Base-by-base conservation (phyloP, 495 filamentous ascomycete species). In the Coniosporium apollinis region DNA sequence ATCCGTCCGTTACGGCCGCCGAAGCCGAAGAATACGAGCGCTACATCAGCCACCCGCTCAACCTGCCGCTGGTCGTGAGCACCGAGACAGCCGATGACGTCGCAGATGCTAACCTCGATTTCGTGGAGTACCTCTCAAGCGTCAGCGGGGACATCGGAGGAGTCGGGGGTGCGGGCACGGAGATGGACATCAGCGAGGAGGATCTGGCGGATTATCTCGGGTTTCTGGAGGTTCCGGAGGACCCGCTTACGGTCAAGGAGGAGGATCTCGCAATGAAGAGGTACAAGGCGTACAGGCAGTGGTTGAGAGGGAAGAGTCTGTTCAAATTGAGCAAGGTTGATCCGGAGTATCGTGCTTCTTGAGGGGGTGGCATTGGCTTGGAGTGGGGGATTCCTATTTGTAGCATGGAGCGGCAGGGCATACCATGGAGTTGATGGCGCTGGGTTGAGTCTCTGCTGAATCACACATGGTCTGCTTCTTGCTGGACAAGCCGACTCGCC, bases 271-370 rank as follows among this genome's bases (percentile, higher is more conserved):
- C 63, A 22, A 94, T 89, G 66, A 94, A 93, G 66, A 61, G 91
- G 43, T 97, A 97, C 54, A 94, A 85, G 57, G 82, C 85, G 0
- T 97, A 97, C 56, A 62, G 75, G 48, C 86, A 93, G 57, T 96
- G 87, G 87, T 58, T 94, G 47, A 67, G 75, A 42, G 85, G 85
- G 11, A 94, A 93, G 63, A 85, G 79, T 48, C 61, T 94, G 41
- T 94, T 94, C 49, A 94, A 94, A 59, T 85, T 92, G 67, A 58
- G 58, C 41, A 61, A 58, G 38, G 50, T 59, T 36, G 58, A 61
- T 53, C 55, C 55, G 13, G 58, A 61, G 46, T 60, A 45, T 30
- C n/a, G n/a, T n/a, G n/a, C n/a, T n/a, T n/a, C n/a, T n/a, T n/a
- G n/a, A n/a, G n/a, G n/a, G n/a, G n/a, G n/a, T n/a, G n/a, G n/a